Percentiles rank a stretch among this genome's conserved stretches.
Conservation (phyloP, 2,329 filamentous ascomycete species). For the Anthostomella pinea region DNA sequence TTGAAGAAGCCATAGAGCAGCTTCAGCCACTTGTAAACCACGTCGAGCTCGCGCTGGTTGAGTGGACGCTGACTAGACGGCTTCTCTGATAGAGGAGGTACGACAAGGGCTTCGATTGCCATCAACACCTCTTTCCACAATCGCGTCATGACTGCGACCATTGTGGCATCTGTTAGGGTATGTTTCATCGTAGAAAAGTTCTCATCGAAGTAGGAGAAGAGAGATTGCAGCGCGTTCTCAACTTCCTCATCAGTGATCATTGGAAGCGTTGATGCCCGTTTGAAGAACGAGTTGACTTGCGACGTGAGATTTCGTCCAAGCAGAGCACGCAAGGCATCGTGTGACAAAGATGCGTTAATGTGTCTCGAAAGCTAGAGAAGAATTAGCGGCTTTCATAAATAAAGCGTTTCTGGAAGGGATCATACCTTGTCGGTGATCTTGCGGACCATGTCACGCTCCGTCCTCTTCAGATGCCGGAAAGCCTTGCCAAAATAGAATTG, state of each 20-base stretch:
- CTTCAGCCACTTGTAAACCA: slow-evolving; percentile 92
- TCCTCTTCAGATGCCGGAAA: slow-evolving; percentile 90
- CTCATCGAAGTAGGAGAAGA: slow-evolving; percentile 95
- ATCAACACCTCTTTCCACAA: slow-evolving; percentile 97
- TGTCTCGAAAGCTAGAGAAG: slow-evolving; percentile 74
- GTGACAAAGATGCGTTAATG: slow-evolving; percentile 85
- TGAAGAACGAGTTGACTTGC: slow-evolving; percentile 44
- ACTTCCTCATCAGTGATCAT: slow-evolving; percentile 69
- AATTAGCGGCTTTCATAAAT: slow-evolving; percentile 11
- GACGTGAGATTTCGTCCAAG: slow-evolving; percentile 66
- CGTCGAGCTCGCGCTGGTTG: slow-evolving; percentile 82
- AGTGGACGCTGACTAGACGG: slow-evolving; percentile 81
- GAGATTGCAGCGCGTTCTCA: slow-evolving; percentile 74
- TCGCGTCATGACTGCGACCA: slow-evolving; percentile 97
- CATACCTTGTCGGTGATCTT: slow-evolving; percentile 95
- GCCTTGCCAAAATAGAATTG: slow-evolving; percentile 98
- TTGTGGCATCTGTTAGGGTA: slow-evolving; percentile 90
- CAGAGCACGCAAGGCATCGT: slow-evolving; percentile 72
- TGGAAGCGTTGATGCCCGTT: slow-evolving; percentile 52
- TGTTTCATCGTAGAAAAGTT: slow-evolving; percentile 99
- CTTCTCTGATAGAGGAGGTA: slow-evolving; percentile 93
- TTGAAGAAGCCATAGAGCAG: slow-evolving; percentile 94
- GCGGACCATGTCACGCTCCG: slow-evolving; percentile 95
- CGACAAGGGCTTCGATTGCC: slow-evolving; percentile 84
- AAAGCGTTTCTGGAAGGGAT: neutral